Percentiles rank a stretch among this genome's conserved stretches.
These are phyloP conservation scores for Pleurotus tuber-regium DNA, from an alignment of 768 basidiomycete species.

Conservation along the genomic window DNA sequence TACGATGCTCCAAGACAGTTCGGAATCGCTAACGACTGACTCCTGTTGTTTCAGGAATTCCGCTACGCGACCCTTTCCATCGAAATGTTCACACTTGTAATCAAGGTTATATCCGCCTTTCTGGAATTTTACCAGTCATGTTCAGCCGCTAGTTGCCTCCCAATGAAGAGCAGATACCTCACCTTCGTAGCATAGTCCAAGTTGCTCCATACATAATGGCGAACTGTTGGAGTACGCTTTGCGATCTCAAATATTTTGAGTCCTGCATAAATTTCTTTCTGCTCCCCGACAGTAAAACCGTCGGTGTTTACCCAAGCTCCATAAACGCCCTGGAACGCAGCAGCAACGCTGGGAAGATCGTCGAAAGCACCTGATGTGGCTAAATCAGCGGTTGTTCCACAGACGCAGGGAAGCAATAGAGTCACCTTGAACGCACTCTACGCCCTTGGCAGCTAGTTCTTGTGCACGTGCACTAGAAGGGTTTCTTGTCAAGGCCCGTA, in stretches of 20 bases:
- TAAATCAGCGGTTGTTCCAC: too few species aligned
- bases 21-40: conserved; percentile 26
- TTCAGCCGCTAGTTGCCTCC: neutral
- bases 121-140: conserved; percentile 9
- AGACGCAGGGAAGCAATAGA: too few species aligned
- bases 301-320: conserved; percentile 41
- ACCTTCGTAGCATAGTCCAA: conserved; percentile 42
- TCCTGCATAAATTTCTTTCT: conserved; percentile 36
- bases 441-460: conserved; percentile 32
- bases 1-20: conserved; percentile 33
- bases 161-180: neutral
- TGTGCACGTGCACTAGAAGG: conserved; percentile 29
- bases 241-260: conserved; percentile 41
- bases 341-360: conserved; percentile 26
- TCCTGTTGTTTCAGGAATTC: conserved; percentile 37
- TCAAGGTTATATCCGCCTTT: conserved; percentile 23
- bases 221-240: conserved; percentile 26
- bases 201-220: conserved; percentile 41
- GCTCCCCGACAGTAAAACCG: conserved; percentile 39
- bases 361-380: conserved; percentile 33
- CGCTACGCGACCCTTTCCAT: conserved; percentile 38
- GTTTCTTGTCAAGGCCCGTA: conserved; percentile 41
- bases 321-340: conserved; percentile 32
- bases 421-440: conserved; percentile 34
- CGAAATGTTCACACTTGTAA: conserved; percentile 37